Percentiles rank a stretch among this genome's conserved stretches.
Conservation (phyloP, 1,284 basidiomycete species). For the Cutaneotrichosporon arboriforme region DNA sequence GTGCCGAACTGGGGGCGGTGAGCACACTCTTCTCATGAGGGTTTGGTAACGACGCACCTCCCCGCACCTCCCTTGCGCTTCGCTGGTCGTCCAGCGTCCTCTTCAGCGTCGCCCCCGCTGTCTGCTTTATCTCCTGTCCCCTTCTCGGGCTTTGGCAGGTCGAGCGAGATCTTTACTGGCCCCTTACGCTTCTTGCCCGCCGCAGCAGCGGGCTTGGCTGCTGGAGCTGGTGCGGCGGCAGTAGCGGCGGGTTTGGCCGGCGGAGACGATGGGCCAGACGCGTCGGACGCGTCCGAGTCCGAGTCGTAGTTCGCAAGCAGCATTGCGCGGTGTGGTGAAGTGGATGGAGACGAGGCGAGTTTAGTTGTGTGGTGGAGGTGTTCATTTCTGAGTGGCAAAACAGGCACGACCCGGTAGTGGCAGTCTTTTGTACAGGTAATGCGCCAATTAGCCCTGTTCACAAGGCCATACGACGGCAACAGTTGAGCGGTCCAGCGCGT, state of each 20-base stretch:
- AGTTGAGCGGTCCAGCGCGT: too few relatives aligned
- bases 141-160: constrained; percentile 29
- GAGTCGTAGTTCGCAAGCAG: constrained; percentile 46
- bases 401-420: too few relatives aligned
- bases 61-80: constrained; percentile 27
- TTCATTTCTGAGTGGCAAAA: not conserved
- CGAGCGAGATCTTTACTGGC: constrained; percentile 44
- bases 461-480: too few relatives aligned
- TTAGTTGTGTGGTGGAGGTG: not conserved
- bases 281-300: constrained; percentile 37
- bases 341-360: not conserved
- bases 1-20: constrained; percentile 28
- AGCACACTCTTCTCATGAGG: too few relatives aligned
- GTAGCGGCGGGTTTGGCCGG: constrained; percentile 4
- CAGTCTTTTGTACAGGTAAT: too few relatives aligned
- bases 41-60: constrained; percentile 1
- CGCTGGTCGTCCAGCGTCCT: constrained; percentile 6
- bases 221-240: constrained; percentile 4
- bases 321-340: constrained; percentile 23
- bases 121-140: constrained; percentile 1
- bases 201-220: constrained; percentile 6
- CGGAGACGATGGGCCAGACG: not conserved
- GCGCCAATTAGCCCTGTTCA: too few relatives aligned
- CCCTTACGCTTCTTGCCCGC: constrained; percentile 28
- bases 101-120: not conserved